Base-by-base conservation (phyloP, 176 grass and related monocot species). In the Poa annua region DNA sequence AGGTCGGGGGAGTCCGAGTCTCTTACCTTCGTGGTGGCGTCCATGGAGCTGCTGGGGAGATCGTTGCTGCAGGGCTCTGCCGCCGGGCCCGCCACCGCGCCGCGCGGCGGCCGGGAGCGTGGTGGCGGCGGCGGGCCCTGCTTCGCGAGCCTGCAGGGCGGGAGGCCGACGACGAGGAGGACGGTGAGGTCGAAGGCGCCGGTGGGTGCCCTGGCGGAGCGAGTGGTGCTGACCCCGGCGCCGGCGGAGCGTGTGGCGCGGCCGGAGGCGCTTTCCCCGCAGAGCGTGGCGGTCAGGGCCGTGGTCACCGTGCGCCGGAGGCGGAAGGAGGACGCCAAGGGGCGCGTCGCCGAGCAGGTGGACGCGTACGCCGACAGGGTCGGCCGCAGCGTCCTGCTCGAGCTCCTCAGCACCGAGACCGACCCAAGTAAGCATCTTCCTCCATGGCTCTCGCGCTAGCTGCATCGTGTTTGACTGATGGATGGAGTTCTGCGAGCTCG, bases 321-420 rank as follows among this genome's bases (percentile, higher is more conserved):
- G 85, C 82, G 85, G 3, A 96, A 90, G 85, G 84, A 92, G 86
- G 89, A 85, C 39, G 41, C 89, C 32, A 83, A 81, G 72, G 79
- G 78, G 29, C 84, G 80, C 0, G 60, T 92, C 15, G 89, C 50
- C 6, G 92, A 92, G 78, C 91, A 94, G 52, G 13, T 94, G 8
- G 97, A 96, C 71, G 91, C 97, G 0, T 92, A 84, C 82, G 87
- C 71, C 17, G 97, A 99, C 68, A 61, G 85, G 66, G 33, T 96
- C 39, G 87, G 93, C 25, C 62, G 84, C 8, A 92, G 63, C 77
- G 81, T 99, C 60, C 65, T 89, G 51, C 73, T 96, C 38, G 89
- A 99, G 81, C 91, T 99, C 80, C 42, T 99, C 80, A 90, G 97
- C 89, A 90, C 91, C 3, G 93, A 94, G 87, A 94, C 75, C 3